Percentiles rank a stretch among this genome's conserved stretches.
These are phyloP conservation scores for Rozella allomycis DNA, from an alignment of 371 early-diverging fungal species.

Conservation along the genomic window DNA sequence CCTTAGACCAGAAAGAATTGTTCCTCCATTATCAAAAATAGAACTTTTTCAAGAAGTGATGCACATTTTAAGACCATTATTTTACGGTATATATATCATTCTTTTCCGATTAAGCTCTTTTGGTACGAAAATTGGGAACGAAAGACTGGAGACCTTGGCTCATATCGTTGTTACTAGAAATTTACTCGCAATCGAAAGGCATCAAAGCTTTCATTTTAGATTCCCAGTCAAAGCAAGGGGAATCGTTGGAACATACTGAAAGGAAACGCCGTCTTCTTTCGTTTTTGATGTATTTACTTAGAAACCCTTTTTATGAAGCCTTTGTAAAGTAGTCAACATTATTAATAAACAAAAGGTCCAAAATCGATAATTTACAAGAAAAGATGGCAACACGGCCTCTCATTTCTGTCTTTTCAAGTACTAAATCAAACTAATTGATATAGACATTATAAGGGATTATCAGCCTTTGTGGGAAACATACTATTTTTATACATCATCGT, in stretches of 20 bases:
- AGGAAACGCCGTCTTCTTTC: constrained; percentile 38
- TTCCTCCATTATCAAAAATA: too few relatives aligned
- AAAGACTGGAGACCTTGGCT: constrained; percentile 70
- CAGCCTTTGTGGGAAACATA: constrained; percentile 77
- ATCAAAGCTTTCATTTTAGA: too few relatives aligned
- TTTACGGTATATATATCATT: too few relatives aligned
- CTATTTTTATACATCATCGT: constrained; percentile 50
- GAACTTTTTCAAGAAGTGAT: too few relatives aligned
- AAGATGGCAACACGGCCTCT: constrained; percentile 32
- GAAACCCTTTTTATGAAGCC: constrained; percentile 58
- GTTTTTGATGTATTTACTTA: constrained; percentile 53
- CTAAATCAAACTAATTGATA: too few relatives aligned
- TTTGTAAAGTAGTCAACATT: constrained; percentile 38
- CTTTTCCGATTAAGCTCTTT: too few relatives aligned
- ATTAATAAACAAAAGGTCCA: constrained; percentile 3
- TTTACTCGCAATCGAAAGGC: too few relatives aligned
- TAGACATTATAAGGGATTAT: constrained; percentile 65
- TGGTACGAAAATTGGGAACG: constrained; percentile 44
- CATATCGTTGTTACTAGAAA: too few relatives aligned
- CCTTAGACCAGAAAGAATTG: too few relatives aligned
- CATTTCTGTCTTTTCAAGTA: constrained; percentile 33
- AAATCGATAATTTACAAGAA: constrained; percentile 24
- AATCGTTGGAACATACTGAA: constrained; percentile 62
- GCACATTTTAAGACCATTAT: too few relatives aligned
- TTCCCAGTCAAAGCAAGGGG: too few relatives aligned